These are phyloP conservation scores for Rutidosis leptorrhynchoides DNA, from an alignment of 129 eudicot genomes.

Conservation along the genomic window DNA sequence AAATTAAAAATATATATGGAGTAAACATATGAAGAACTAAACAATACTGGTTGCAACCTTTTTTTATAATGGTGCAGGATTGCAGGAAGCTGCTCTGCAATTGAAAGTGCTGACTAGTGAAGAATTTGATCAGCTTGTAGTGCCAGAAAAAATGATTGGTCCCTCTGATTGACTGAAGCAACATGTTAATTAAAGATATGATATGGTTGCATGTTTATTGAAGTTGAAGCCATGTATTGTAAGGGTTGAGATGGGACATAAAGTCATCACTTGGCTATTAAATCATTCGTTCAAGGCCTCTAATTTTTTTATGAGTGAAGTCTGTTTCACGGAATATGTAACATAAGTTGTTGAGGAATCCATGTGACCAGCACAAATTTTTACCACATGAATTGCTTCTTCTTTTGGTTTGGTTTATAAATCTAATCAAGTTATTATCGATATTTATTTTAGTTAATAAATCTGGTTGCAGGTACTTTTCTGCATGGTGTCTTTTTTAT, in stretches of 20 bases:
- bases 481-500: too few species aligned
- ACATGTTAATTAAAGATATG: neutral
- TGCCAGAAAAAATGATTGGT: slow-evolving; percentile 95
- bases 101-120: slow-evolving; percentile 69
- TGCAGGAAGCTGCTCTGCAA: slow-evolving; percentile 89
- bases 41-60: neutral
- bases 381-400: neutral
- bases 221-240: slow-evolving; percentile 21
- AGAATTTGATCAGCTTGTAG: slow-evolving; percentile 81
- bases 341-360: slow-evolving; percentile 20
- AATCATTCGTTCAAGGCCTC: slow-evolving; percentile 14
- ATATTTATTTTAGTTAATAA: too few species aligned
- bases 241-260: slow-evolving; percentile 22
- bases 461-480: too few species aligned
- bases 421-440: neutral
- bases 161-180: slow-evolving; percentile 51
- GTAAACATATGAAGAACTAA: neutral
- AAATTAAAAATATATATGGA: neutral
- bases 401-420: neutral
- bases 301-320: slow-evolving; percentile 16
- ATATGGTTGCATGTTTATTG: slow-evolving; percentile 7
- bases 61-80: slow-evolving; percentile 52
- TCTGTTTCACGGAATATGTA: neutral
- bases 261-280: slow-evolving; percentile 18
- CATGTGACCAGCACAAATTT: slow-evolving; percentile 3